Conservation (phyloP, 176 grass and related monocot species). For the Paspalum notatum region DNA sequence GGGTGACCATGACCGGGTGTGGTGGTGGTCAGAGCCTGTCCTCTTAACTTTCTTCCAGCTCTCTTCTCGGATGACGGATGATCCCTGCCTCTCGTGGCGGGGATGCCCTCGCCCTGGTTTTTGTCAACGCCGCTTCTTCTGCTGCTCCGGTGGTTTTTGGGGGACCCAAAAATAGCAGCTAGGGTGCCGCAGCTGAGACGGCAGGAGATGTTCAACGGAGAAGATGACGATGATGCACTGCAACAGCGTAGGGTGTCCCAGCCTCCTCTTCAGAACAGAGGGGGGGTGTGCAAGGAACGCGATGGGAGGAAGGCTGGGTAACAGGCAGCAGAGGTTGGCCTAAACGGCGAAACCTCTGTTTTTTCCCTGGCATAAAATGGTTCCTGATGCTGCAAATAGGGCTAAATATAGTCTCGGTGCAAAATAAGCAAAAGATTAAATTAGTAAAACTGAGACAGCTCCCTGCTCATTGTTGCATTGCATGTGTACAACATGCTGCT, state of each 20-base stretch:
- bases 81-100: slow-evolving; percentile 36
- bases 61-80: slow-evolving; percentile 39
- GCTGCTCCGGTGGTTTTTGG: slow-evolving; percentile 48
- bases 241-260: neutral
- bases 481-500: slow-evolving; percentile 23
- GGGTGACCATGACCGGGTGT: slow-evolving; percentile 57
- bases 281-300: neutral
- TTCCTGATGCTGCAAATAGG: neutral
- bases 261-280: neutral
- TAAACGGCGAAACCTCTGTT: neutral
- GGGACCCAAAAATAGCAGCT: slow-evolving; percentile 51
- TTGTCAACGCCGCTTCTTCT: slow-evolving; percentile 43
- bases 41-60: slow-evolving; percentile 55
- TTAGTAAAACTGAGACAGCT: slow-evolving; percentile 27
- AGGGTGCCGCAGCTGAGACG: neutral
- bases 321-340: slow-evolving; percentile 12
- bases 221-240: slow-evolving; percentile 6
- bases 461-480: slow-evolving; percentile 8
- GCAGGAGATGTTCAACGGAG: slow-evolving; percentile 28
- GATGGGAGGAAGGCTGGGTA: neutral
- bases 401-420: slow-evolving; percentile 34
- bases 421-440: slow-evolving; percentile 40
- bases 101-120: slow-evolving; percentile 26
- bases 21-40: slow-evolving; percentile 47
- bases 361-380: slow-evolving; percentile 22